These are phyloP conservation scores for Mycosphaerella sp. DNA, from an alignment of 2,329 filamentous ascomycete genomes.

Conservation along the genomic window DNA sequence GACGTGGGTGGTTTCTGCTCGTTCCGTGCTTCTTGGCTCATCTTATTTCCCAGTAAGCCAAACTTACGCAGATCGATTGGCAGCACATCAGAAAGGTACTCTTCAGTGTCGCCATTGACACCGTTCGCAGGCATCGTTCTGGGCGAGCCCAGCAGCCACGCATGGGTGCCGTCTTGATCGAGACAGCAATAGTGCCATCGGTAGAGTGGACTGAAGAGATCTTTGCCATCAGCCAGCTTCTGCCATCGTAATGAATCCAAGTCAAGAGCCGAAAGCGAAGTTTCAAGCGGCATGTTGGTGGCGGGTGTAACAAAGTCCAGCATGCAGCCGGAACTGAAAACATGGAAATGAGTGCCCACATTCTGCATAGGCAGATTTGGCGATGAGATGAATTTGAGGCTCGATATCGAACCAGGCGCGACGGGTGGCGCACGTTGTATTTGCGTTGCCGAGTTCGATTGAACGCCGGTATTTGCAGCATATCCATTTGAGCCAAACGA, in stretches of 20 bases:
- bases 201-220: slow-evolving; percentile 87
- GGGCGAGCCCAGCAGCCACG: slow-evolving; percentile 91
- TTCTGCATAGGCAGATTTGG: slow-evolving; percentile 80
- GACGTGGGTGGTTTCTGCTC: slow-evolving; percentile 45
- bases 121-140: slow-evolving; percentile 65
- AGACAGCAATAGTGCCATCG: slow-evolving; percentile 98
- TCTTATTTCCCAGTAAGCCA: slow-evolving; percentile 76
- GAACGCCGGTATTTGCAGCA: slow-evolving; percentile 63
- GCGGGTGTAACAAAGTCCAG: slow-evolving; percentile 93
- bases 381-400: slow-evolving; percentile 82
- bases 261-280: slow-evolving; percentile 83
- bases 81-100: slow-evolving; percentile 90
- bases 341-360: slow-evolving; percentile 89
- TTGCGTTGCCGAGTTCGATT: slow-evolving; percentile 45
- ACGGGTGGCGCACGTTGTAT: slow-evolving; percentile 43
- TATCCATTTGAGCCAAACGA: slow-evolving; percentile 49
- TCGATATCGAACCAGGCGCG: slow-evolving; percentile 82
- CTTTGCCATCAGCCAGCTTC: slow-evolving; percentile 85
- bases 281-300: slow-evolving; percentile 79
- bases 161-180: slow-evolving; percentile 90
- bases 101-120: slow-evolving; percentile 63
- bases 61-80: slow-evolving; percentile 89
- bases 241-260: slow-evolving; percentile 86
- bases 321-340: slow-evolving; percentile 85
- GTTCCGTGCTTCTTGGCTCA: slow-evolving; percentile 33